phyloP scores from a whole-genome alignment of 2,329 filamentous ascomycete species.

The Aspergillus amoenus region DNA sequence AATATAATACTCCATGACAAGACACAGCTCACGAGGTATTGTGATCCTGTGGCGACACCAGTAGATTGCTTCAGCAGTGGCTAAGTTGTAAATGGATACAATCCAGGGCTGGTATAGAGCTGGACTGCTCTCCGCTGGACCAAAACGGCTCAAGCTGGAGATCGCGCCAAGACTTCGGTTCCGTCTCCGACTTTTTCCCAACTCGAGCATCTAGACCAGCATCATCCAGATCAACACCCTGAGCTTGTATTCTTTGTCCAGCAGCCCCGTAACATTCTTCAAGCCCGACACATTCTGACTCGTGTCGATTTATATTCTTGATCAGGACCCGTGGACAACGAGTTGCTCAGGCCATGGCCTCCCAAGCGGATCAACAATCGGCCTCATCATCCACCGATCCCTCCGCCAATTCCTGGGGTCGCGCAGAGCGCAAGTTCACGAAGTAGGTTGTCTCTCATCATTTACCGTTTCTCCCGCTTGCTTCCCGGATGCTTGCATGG shows the following conservation, averaged over 20 bases:
- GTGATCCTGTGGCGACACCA: not conserved
- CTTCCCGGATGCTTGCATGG: not conserved
- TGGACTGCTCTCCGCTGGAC: too few species aligned
- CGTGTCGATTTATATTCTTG: not conserved
- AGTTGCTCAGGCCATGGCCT: conserved; percentile 13
- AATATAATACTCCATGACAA: not conserved
- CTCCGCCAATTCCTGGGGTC: conserved; percentile 55
- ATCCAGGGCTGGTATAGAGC: not conserved
- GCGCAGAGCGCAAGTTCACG: conserved; percentile 61
- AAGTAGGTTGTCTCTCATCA: conserved; percentile 47
- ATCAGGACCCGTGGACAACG: not conserved
- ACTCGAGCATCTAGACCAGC: not conserved
- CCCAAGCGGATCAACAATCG: conserved; percentile 15
- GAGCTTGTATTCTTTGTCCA: not conserved
- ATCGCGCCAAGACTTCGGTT: conserved; percentile 28
- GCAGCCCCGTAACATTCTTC: not conserved
- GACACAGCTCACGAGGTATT: not conserved
- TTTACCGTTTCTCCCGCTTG: not conserved
- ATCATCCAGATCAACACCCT: not conserved
- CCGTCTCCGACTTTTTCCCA: conserved; percentile 18
- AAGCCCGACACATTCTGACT: not conserved
- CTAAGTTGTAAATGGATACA: not conserved
- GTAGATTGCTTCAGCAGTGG: not conserved
- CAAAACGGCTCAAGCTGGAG: not conserved
- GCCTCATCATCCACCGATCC: conserved; percentile 40